A percentile compares a stretch with the other conserved stretches of the same genome.
phyloP scores from a whole-genome alignment of 2,329 filamentous ascomycete genomes.

The Akanthomyces dipterigenus region DNA sequence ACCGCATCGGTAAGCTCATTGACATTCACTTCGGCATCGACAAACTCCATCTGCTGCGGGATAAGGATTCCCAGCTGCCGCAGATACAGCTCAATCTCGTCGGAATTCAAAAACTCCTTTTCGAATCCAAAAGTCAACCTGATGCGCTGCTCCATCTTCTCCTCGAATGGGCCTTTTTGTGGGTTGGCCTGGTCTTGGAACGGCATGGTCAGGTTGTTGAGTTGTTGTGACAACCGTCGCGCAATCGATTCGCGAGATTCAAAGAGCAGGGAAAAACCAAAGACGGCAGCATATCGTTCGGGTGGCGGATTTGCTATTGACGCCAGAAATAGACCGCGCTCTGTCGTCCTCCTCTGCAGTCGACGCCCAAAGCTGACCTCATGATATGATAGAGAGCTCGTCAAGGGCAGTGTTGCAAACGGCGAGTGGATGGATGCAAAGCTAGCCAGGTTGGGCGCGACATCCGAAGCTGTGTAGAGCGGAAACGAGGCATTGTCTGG shows the following conservation, averaged over 20 bases:
- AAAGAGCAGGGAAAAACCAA: conserved; percentile 63
- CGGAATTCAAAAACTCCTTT: conserved; percentile 69
- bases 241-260: conserved; percentile 44
- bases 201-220: conserved; percentile 22
- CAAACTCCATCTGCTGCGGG: conserved; percentile 51
- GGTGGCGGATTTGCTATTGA: conserved; percentile 41
- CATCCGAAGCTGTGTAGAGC: conserved; percentile 26
- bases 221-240: conserved; percentile 27
- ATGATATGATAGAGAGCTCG: conserved; percentile 51
- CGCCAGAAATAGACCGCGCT: conserved; percentile 56
- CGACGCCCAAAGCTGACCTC: conserved; percentile 65
- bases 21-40: conserved; percentile 50
- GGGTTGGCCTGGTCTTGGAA: conserved; percentile 5
- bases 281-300: conserved; percentile 47
- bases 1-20: conserved; percentile 28
- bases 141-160: conserved; percentile 34
- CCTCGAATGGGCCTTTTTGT: conserved; percentile 7
- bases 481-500: conserved; percentile 48
- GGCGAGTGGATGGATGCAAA: conserved; percentile 16
- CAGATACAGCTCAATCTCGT: conserved; percentile 72
- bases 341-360: conserved; percentile 58
- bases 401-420: conserved; percentile 31
- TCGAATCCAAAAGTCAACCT: conserved; percentile 55
- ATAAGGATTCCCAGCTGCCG: conserved; percentile 56
- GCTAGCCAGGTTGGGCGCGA: conserved; percentile 5